A percentile compares a stretch with the other conserved stretches of the same genome.
Evolutionary conservation across 768 basidiomycete genomes (phyloP).

Genomic region (Boletus tomentosulus): DNA sequence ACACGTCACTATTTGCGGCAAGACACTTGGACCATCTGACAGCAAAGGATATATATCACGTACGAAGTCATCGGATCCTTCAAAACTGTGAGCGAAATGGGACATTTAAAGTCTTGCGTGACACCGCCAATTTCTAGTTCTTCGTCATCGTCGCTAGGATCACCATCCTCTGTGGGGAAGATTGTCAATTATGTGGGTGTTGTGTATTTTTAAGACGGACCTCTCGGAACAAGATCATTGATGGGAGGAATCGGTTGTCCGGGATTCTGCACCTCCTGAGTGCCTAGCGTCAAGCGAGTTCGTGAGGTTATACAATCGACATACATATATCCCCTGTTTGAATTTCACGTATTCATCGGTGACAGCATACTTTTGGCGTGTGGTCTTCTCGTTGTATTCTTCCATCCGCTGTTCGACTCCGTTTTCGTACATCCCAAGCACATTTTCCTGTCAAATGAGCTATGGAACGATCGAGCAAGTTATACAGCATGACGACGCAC

Average conservation of each 20-base stretch:
- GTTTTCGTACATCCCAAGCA: constrained; percentile 46
- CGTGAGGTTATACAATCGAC: constrained; percentile 21
- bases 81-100: constrained; percentile 64
- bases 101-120: constrained; percentile 81
- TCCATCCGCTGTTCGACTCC: constrained; percentile 41
- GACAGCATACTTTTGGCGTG: constrained; percentile 76
- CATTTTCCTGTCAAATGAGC: constrained; percentile 41
- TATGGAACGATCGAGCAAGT: neutral
- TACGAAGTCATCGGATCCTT: constrained; percentile 82
- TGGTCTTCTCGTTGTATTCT: constrained; percentile 55
- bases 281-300: constrained; percentile 5
- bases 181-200: neutral
- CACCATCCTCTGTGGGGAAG: constrained; percentile 59
- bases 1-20: constrained; percentile 45
- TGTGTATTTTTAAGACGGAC: constrained; percentile 32
- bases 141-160: constrained; percentile 80
- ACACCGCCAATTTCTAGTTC: constrained; percentile 87
- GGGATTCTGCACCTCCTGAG: constrained; percentile 64
- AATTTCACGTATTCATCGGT: constrained; percentile 56
- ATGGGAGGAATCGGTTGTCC: constrained; percentile 72
- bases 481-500: constrained; percentile 35
- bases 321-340: constrained; percentile 63
- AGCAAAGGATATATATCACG: constrained; percentile 21
- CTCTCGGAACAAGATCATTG: constrained; percentile 65
- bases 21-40: constrained; percentile 3